Conservation (phyloP, 352 stramenopile genomes). For the Plasmopara muralis region DNA sequence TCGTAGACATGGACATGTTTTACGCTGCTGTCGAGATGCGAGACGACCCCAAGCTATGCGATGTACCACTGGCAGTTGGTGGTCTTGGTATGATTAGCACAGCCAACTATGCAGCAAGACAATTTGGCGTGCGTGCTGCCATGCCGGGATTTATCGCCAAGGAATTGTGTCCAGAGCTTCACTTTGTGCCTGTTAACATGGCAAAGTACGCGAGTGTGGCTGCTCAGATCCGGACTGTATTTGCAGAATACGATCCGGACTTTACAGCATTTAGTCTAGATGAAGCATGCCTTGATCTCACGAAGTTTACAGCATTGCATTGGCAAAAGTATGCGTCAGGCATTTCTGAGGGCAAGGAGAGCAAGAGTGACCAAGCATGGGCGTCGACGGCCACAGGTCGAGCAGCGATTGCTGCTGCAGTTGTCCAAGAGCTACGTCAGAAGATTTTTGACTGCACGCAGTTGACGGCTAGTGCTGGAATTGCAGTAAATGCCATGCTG, state of each 20-base stretch:
- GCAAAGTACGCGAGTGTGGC: conserved; percentile 85
- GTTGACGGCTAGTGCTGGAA: conserved; percentile 91
- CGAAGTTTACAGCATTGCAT: conserved; percentile 70
- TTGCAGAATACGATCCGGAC: conserved; percentile 91
- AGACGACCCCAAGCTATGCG: conserved; percentile 79
- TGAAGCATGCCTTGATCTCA: conserved; percentile 94
- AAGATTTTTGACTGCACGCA: conserved; percentile 82
- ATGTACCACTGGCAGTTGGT: conserved; percentile 90
- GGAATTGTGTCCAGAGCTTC: conserved; percentile 89
- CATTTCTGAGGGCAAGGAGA: conserved; percentile 13
- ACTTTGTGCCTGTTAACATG: conserved; percentile 91
- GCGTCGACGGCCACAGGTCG: conserved; percentile 10
- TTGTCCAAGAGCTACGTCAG: conserved; percentile 81
- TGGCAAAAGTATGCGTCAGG: conserved; percentile 39
- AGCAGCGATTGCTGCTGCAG: conserved; percentile 34
- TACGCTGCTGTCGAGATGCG: conserved; percentile 95
- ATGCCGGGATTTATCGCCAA: conserved; percentile 97
- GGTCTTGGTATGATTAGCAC: conserved; percentile 92
- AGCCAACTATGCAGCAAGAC: conserved; percentile 92
- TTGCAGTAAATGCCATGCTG: conserved; percentile 88
- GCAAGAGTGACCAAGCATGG: conserved; percentile 4
- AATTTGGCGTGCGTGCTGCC: conserved; percentile 91
- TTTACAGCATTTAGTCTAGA: conserved; percentile 90
- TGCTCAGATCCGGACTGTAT: conserved; percentile 68
- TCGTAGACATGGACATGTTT: conserved; percentile 98